Percentiles rank a stretch among this genome's conserved stretches.
Conservation (phyloP, 2,329 filamentous ascomycete species). For the Clonostachys sp. region DNA sequence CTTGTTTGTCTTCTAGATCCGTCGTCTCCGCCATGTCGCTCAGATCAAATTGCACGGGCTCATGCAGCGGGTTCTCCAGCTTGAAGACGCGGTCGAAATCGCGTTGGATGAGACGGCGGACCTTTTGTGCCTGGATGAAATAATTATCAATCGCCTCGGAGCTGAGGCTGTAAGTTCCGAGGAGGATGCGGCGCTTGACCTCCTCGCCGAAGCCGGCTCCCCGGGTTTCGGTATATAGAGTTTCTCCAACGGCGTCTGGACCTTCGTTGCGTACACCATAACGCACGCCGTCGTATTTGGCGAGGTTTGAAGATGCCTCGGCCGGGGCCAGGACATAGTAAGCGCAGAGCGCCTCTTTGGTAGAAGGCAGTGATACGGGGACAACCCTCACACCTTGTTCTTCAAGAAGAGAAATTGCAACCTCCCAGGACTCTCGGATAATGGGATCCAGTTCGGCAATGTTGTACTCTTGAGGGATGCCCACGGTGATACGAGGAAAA, state of each 20-base stretch:
- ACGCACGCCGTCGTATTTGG: constrained; percentile 95
- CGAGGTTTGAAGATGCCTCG: constrained; percentile 91
- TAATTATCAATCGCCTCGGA: constrained; percentile 93
- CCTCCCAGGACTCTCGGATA: constrained; percentile 67
- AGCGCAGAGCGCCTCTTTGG: constrained; percentile 78
- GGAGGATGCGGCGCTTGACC: constrained; percentile 78
- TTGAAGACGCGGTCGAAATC: constrained; percentile 83
- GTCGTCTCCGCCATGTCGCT: constrained; percentile 53
- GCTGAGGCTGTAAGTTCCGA: constrained; percentile 87
- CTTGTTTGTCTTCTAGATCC: constrained; percentile 48
- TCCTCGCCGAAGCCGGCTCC: constrained; percentile 75
- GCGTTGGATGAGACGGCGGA: constrained; percentile 74
- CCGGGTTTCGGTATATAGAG: constrained; percentile 73
- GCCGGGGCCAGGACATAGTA: constrained; percentile 96
- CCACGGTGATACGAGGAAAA: constrained; percentile 37
- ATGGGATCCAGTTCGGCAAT: constrained; percentile 69
- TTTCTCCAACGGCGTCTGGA: constrained; percentile 52
- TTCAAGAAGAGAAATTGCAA: constrained; percentile 55
- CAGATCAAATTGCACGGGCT: constrained; percentile 50
- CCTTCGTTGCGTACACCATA: constrained; percentile 62
- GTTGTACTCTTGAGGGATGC: constrained; percentile 76
- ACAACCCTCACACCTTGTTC: constrained; percentile 66
- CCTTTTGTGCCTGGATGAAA: constrained; percentile 88
- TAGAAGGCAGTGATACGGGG: constrained; percentile 76
- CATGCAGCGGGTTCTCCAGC: constrained; percentile 62